Conservation (phyloP, 179 eudicot genomes). For the Beta macrorhiza region DNA sequence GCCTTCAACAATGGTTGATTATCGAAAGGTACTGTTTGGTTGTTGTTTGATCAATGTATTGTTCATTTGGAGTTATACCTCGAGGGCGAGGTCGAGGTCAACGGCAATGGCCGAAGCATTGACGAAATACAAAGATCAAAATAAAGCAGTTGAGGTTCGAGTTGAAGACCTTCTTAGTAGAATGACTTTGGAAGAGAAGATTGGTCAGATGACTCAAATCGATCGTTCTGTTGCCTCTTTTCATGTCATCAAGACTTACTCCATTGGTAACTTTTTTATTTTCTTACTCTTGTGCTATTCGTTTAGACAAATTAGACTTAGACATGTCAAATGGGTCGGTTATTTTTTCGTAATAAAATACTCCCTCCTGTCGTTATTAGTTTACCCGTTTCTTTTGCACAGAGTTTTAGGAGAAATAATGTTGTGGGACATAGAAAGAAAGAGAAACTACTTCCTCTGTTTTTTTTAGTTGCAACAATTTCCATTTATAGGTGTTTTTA, state of each 20-base stretch:
- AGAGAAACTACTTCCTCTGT: too few relatives aligned
- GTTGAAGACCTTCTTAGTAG: conserved; percentile 55
- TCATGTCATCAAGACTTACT: conserved; percentile 43
- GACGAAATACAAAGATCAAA: conserved; percentile 53
- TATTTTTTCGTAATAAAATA: too few relatives aligned
- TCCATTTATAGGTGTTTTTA: too few relatives aligned
- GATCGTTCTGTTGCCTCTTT: conserved; percentile 50
- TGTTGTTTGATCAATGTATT: background rate
- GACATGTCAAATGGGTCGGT: too few relatives aligned
- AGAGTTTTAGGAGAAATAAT: too few relatives aligned
- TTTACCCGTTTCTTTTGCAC: too few relatives aligned
- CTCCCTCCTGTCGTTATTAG: too few relatives aligned
- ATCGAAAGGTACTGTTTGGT: background rate
- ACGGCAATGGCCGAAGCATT: conserved; percentile 32
- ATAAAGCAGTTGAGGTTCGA: conserved; percentile 45
- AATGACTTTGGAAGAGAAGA: conserved; percentile 72
- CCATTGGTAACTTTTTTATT: conserved; percentile 40
- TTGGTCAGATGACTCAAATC: conserved; percentile 79
- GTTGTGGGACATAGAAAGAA: too few relatives aligned
- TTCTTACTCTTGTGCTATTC: too few relatives aligned
- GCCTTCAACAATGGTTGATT: background rate
- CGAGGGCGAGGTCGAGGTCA: background rate
- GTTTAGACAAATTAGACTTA: too few relatives aligned
- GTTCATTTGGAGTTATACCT: background rate
- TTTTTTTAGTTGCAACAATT: too few relatives aligned